phyloP scores from a whole-genome alignment of 345 rosid genomes.

The Brassica napus region DNA sequence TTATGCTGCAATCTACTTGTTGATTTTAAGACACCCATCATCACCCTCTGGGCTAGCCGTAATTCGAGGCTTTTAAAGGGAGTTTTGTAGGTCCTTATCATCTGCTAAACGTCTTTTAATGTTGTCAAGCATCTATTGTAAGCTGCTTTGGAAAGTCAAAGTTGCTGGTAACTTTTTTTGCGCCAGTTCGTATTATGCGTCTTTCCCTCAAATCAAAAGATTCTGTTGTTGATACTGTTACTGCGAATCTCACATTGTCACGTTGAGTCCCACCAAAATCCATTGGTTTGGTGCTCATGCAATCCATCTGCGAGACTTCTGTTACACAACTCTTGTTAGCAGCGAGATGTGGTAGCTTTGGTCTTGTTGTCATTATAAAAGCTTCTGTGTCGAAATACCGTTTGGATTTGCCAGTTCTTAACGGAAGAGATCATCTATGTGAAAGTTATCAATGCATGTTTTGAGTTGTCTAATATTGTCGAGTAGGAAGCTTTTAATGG shows the following conservation, averaged over 20 bases:
- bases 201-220: not conserved
- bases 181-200: not conserved
- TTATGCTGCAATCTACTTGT: not conserved
- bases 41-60: not conserved
- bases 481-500: not conserved
- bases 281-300: conserved; percentile 10
- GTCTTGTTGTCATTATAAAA: conserved; percentile 11
- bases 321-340: not conserved
- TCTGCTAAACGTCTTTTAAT: not conserved
- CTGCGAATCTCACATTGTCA: not conserved
- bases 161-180: not conserved
- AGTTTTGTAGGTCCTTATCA: not conserved
- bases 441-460: conserved; percentile 8
- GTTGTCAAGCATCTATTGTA: not conserved
- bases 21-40: not conserved
- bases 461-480: not conserved
- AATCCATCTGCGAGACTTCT: conserved; percentile 7
- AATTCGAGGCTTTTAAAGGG: not conserved
- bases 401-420: conserved; percentile 5
- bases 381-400: not conserved
- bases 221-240: not conserved
- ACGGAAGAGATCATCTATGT: not conserved
- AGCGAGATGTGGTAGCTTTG: conserved; percentile 10
- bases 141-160: not conserved
- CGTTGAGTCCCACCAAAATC: conserved; percentile 11